Conservation (phyloP, 1,139 yeast species). For the Suzukiozyma palmioleophila region DNA sequence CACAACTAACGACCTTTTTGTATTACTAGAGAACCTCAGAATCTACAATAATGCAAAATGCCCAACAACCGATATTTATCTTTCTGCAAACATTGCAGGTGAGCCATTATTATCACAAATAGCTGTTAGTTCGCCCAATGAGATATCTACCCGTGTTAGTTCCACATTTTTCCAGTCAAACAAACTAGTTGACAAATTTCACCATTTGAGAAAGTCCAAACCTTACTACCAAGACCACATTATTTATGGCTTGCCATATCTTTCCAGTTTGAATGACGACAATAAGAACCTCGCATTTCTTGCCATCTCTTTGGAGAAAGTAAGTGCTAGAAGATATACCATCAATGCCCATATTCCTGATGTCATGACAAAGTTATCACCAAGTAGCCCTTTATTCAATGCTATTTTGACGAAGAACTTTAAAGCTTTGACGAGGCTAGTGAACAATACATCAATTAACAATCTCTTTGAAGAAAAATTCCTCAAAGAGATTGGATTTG, state of each 20-base stretch:
- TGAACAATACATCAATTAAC: constrained; percentile 8
- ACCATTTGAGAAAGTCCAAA: constrained; percentile 22
- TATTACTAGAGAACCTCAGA: constrained; percentile 18
- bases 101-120: constrained; percentile 15
- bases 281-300: constrained; percentile 9
- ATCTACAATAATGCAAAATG: constrained; percentile 21
- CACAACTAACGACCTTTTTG: constrained; percentile 14
- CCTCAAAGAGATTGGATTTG: constrained; percentile 11
- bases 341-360: constrained; percentile 47
- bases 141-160: constrained; percentile 12
- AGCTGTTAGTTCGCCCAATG: constrained; percentile 16
- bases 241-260: constrained; percentile 25
- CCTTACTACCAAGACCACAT: constrained; percentile 24
- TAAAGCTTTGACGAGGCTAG: constrained; percentile 6
- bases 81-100: constrained; percentile 30
- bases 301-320: constrained; percentile 32
- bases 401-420: constrained; percentile 11
- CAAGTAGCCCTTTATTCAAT: constrained; percentile 21
- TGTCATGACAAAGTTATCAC: constrained; percentile 27
- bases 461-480: constrained; percentile 12
- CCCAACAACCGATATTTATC: constrained; percentile 23
- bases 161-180: constrained; percentile 1
- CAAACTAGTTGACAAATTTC: constrained; percentile 20
- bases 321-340: constrained; percentile 25
- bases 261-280: background rate